A percentile compares a stretch with the other conserved stretches of the same genome.
Evolutionary conservation across 2,329 filamentous ascomycete species (phyloP).

Genomic region (Emergomyces africanus): DNA sequence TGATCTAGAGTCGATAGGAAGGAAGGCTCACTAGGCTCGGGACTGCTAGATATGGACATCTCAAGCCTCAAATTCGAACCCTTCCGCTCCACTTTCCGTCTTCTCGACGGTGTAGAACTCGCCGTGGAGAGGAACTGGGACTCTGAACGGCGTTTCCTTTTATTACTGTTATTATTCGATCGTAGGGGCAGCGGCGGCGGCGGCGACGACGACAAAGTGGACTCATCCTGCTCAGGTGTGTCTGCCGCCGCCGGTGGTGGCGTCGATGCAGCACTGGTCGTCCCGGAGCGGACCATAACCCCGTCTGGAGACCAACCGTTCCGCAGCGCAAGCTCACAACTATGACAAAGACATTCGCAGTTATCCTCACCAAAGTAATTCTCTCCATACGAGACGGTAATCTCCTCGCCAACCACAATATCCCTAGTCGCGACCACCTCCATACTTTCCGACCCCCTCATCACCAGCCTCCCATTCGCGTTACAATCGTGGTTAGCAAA

Average conservation of each 20-base stretch:
- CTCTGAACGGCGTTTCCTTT: conserved; percentile 7
- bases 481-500: conserved; percentile 97
- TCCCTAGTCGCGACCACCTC: conserved; percentile 74
- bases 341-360: conserved; percentile 83
- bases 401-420: conserved; percentile 81
- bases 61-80: conserved; percentile 22
- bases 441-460: conserved; percentile 72
- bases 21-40: conserved; percentile 5
- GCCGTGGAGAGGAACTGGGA: background rate
- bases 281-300: conserved; percentile 23
- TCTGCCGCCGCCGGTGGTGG: conserved; percentile 17
- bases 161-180: conserved; percentile 4
- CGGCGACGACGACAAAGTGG: background rate
- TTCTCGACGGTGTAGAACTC: background rate
- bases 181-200: conserved; percentile 1
- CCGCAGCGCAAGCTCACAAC: conserved; percentile 59
- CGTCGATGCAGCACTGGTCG: conserved; percentile 21
- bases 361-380: conserved; percentile 94
- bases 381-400: conserved; percentile 91
- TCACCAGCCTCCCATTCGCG: conserved; percentile 79
- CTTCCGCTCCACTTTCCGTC: conserved; percentile 4
- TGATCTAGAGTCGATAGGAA: conserved; percentile 4
- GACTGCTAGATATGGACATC: conserved; percentile 17
- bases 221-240: conserved; percentile 14
- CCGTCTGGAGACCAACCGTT: conserved; percentile 66